Evolutionary conservation across 2,329 filamentous ascomycete species (phyloP).

Genomic region (Fusarium stilboides): DNA sequence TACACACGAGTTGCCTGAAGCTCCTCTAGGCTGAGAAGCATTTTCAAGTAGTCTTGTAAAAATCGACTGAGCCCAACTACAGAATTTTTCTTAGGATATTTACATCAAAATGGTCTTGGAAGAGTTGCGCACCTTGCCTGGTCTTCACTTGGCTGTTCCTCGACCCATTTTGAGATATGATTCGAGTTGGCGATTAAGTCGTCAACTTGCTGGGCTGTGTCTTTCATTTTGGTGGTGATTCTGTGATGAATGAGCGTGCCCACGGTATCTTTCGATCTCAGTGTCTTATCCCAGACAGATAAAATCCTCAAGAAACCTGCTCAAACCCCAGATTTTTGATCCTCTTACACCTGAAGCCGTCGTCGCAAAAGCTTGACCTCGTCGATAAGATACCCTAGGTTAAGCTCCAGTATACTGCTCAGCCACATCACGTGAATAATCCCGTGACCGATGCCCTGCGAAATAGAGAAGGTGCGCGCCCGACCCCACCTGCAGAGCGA

Average conservation of each 20-base stretch:
- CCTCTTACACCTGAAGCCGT: constrained; percentile 22
- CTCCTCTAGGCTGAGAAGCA: constrained; percentile 68
- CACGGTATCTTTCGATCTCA: constrained; percentile 4
- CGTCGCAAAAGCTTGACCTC: constrained; percentile 16
- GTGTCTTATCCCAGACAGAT: constrained; percentile 8
- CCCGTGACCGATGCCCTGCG: constrained; percentile 57
- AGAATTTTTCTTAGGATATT: constrained; percentile 43
- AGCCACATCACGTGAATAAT: constrained; percentile 49
- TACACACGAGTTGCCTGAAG: constrained; percentile 69
- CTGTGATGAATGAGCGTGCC: constrained; percentile 1
- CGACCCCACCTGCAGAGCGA: constrained; percentile 40
- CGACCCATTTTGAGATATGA: constrained; percentile 60
- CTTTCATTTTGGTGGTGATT: constrained; percentile 40
- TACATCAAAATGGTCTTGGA: constrained; percentile 27
- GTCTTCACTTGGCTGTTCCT: constrained; percentile 54
- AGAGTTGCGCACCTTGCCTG: constrained; percentile 57
- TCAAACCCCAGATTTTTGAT: constrained; percentile 7
- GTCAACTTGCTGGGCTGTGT: constrained; percentile 49
- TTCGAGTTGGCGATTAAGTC: constrained; percentile 56
- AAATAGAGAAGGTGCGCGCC: background rate
- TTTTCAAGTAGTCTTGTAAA: constrained; percentile 65
- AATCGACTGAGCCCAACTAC: constrained; percentile 56
- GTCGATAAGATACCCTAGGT: constrained; percentile 20
- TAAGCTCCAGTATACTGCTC: background rate
- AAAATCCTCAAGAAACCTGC: constrained; percentile 3